Evolutionary conservation across 352 stramenopile species (phyloP).

Genomic region (Phytophthora quininea): DNA sequence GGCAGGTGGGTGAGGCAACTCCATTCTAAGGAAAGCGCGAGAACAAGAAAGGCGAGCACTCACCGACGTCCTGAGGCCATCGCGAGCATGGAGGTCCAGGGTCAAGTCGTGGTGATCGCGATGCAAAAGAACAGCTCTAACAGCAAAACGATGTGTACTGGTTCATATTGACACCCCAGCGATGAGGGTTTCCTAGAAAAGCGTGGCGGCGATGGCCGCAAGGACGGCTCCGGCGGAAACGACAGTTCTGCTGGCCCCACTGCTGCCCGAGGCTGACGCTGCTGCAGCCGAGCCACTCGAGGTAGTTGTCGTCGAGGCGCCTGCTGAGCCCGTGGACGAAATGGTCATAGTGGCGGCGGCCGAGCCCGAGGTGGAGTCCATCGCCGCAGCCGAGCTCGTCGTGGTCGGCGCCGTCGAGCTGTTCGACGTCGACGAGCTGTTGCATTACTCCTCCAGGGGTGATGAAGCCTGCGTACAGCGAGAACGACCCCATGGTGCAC

Average conservation of each 20-base stretch:
- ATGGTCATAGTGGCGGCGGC: constrained; percentile 11
- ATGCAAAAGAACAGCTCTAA: background rate
- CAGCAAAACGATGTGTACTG: constrained; percentile 8
- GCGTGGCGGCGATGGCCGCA: constrained; percentile 20
- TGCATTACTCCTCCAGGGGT: constrained; percentile 30
- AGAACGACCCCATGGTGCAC: constrained; percentile 37
- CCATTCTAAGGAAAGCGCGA: too few relatives aligned
- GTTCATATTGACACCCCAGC: too few relatives aligned
- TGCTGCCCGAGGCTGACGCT: constrained; percentile 23
- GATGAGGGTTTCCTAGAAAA: constrained; percentile 32
- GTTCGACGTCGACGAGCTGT: background rate
- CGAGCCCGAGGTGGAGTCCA: constrained; percentile 9
- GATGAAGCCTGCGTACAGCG: constrained; percentile 42
- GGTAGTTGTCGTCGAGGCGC: constrained; percentile 9
- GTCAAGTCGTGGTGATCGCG: background rate
- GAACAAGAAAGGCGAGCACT: background rate
- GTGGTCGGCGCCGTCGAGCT: constrained; percentile 6
- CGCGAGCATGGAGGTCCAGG: too few relatives aligned
- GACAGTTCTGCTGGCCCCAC: constrained; percentile 22
- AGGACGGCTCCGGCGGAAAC: constrained; percentile 33
- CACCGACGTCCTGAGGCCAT: constrained; percentile 13
- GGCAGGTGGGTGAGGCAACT: background rate
- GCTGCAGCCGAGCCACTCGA: constrained; percentile 22
- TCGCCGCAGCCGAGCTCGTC: constrained; percentile 4
- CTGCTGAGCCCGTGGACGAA: constrained; percentile 17